Conservation (phyloP, 2,329 filamentous ascomycete genomes). For the Scleromitrula shiraiana region DNA sequence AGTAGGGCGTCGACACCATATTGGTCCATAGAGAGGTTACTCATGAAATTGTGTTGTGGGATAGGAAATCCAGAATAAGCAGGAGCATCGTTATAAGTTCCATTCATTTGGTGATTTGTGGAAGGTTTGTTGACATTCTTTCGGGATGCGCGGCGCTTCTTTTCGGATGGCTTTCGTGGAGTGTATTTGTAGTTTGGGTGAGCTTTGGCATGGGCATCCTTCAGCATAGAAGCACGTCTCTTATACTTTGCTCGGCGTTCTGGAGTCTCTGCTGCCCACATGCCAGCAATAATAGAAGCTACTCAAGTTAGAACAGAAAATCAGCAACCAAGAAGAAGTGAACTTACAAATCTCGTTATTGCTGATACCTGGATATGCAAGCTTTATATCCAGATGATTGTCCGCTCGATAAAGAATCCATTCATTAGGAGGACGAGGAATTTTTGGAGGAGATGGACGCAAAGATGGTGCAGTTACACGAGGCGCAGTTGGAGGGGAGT, state of each 20-base stretch:
- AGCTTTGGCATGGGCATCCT: background rate
- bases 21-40: background rate
- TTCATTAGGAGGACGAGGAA: slow-evolving; percentile 4
- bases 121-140: background rate
- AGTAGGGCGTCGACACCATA: background rate
- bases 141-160: background rate
- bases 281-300: slow-evolving; percentile 3
- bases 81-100: background rate
- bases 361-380: background rate
- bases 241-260: background rate
- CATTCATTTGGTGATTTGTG: background rate
- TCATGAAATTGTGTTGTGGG: background rate
- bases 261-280: slow-evolving; percentile 1
- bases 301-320: background rate
- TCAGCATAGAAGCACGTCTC: background rate
- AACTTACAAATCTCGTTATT: slow-evolving; percentile 5
- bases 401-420: slow-evolving; percentile 3
- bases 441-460: background rate
- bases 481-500: background rate
- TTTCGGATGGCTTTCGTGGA: slow-evolving; percentile 1
- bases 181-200: background rate
- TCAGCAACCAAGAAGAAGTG: too few relatives aligned
- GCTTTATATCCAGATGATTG: slow-evolving; percentile 1
- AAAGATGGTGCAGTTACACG: background rate
- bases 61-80: background rate